A percentile compares a stretch with the other conserved stretches of the same genome.
Conservation (phyloP, 1,284 basidiomycete genomes). For the Pisolithus thermaeus region DNA sequence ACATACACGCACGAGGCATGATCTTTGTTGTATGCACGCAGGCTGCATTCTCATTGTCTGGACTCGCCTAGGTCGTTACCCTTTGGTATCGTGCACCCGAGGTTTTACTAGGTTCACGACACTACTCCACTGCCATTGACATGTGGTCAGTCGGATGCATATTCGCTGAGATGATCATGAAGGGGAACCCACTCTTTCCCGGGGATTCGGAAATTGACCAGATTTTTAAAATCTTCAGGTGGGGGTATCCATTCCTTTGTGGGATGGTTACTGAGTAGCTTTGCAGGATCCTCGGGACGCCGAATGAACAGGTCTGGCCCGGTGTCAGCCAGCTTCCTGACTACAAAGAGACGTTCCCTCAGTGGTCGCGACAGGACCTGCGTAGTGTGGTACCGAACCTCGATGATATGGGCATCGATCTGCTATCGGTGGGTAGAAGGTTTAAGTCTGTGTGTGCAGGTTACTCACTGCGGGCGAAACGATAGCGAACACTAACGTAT, state of each 20-base stretch:
- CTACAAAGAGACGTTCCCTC: constrained; percentile 96
- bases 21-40: constrained; percentile 1
- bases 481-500: constrained; percentile 78
- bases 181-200: constrained; percentile 88
- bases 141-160: constrained; percentile 99
- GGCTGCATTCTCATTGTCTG: constrained; percentile 9
- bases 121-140: constrained; percentile 96
- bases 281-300: constrained; percentile 86
- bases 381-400: constrained; percentile 59
- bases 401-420: constrained; percentile 71
- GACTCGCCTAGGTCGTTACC: constrained; percentile 77
- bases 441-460: not conserved
- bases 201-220: constrained; percentile 99
- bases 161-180: constrained; percentile 89
- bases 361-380: constrained; percentile 79
- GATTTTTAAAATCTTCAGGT: constrained; percentile 99
- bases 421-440: constrained; percentile 56
- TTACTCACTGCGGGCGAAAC: constrained; percentile 5
- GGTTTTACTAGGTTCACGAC: constrained; percentile 90
- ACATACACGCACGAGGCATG: constrained; percentile 96
- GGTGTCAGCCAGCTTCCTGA: constrained; percentile 88
- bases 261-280: constrained; percentile 6
- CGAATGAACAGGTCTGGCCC: constrained; percentile 89
- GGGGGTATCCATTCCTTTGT: constrained; percentile 15
- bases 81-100: constrained; percentile 99